Conservation (phyloP, 208 protist genomes). For the Trypanosoma rangeli region DNA sequence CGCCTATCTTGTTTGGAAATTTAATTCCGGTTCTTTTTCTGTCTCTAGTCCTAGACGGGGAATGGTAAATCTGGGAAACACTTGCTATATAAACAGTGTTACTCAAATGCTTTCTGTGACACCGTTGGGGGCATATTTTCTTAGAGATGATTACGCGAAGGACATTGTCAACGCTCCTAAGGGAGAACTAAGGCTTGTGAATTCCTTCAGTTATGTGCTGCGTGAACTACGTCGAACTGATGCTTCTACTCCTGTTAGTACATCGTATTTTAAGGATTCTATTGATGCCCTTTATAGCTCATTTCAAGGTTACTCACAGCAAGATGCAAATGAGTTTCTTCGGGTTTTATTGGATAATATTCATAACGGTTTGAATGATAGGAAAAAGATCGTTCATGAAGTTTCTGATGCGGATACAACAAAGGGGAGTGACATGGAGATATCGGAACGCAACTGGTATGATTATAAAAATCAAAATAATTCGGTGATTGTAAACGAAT, state of each 20-base stretch:
- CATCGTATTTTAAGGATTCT: conserved; percentile 77
- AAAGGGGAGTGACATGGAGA: conserved; percentile 60
- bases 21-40: conserved; percentile 26
- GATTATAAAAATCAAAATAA: conserved; percentile 87
- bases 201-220: conserved; percentile 80
- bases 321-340: conserved; percentile 94
- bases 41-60: conserved; percentile 45
- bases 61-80: conserved; percentile 92
- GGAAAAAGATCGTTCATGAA: conserved; percentile 19
- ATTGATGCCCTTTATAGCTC: conserved; percentile 68
- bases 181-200: conserved; percentile 40
- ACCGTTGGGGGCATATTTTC: conserved; percentile 88
- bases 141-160: conserved; percentile 61
- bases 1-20: conserved; percentile 35
- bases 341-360: conserved; percentile 88
- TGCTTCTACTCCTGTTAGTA: conserved; percentile 58
- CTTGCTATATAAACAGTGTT: conserved; percentile 93
- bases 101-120: conserved; percentile 85
- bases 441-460: conserved; percentile 75
- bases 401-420: conserved; percentile 70
- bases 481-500: conserved; percentile 91
- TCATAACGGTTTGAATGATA: conserved; percentile 91
- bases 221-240: conserved; percentile 68
- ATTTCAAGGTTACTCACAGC: conserved; percentile 79
- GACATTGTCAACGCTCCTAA: conserved; percentile 36